Evolutionary conservation across 192 early-diverging fungal genomes (phyloP), one percentile per base, ranked within the genome.

Genomic region (Mortierella claussenii): DNA sequence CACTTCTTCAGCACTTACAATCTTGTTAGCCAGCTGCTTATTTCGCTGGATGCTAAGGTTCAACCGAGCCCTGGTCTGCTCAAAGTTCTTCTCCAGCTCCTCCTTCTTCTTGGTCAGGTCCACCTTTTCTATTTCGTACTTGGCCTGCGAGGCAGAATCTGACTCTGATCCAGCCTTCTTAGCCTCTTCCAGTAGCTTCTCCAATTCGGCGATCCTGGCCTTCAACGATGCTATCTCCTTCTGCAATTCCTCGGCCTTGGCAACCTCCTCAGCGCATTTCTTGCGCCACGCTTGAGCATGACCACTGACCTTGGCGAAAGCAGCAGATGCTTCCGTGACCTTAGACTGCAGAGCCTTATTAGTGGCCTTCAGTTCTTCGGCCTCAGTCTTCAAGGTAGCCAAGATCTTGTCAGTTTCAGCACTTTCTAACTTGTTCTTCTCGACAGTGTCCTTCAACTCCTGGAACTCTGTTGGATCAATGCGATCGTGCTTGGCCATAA

Each of bases 381-480:
- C 31, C 57, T 69, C 79, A 23, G 55, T 50, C 40, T 75, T 61
- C 24, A 63, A n/a, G 5, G 57, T 28, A 10, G 40, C 21, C 21
- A 67, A 2, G 4, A 40, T 15, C 28, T 30, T 54, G 8, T 51
- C 65, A n/a, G 33, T 27, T 37, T 67, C 79, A 2, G 43, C 56
- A 13, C 30, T 34, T 34, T 80, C 63, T 8, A 24, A n/a, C 46
- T 74, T 71, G 37, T 66, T 60, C 28, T 61, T 80, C 37, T 73
- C 66, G 20, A 88, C 78, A 43, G 86, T 70, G 23, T 82, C 60
- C 76, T 92, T 87, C 20, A 95, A 86, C 15, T 85, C 69, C 61
- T 92, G 80, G 76, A 89, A 88, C 60, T 92, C 94, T 23, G 83
- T 87, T 0, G 94, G 94, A 71, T 95, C 94, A 34, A 95, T 89